phyloP scores from a whole-genome alignment of 768 basidiomycete genomes.

The Xanthoconium purpureum region DNA sequence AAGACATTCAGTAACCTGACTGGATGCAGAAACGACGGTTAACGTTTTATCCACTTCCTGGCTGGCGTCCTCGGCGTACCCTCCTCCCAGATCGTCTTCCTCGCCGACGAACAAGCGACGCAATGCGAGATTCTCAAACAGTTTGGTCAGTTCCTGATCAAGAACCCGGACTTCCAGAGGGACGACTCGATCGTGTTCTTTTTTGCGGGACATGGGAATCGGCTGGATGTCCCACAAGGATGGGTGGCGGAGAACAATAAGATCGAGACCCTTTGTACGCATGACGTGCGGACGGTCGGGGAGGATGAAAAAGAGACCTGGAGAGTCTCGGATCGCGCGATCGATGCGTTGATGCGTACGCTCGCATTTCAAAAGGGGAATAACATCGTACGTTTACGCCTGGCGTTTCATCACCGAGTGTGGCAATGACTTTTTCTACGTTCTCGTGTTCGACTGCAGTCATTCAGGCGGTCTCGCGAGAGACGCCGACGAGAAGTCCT shows the following conservation, averaged over 20 bases:
- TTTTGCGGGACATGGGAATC: conserved; percentile 19
- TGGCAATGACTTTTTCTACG: background rate
- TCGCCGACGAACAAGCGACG: conserved; percentile 15
- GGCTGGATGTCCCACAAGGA: conserved; percentile 5
- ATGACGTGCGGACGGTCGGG: conserved; percentile 6
- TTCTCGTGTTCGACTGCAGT: conserved; percentile 21
- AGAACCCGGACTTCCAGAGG: conserved; percentile 5
- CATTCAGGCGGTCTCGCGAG: conserved; percentile 20
- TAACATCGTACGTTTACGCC: conserved; percentile 11
- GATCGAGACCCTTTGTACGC: conserved; percentile 16
- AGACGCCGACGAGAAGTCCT: background rate
- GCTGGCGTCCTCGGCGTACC: conserved; percentile 14
- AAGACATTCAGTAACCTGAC: background rate
- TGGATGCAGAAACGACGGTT: conserved; percentile 21
- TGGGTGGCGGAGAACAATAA: conserved; percentile 15
- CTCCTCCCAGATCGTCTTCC: conserved; percentile 9
- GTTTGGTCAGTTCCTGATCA: conserved; percentile 11
- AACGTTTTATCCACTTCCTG: conserved; percentile 11
- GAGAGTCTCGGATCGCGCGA: conserved; percentile 17
- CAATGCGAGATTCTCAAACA: background rate
- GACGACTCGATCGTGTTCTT: conserved; percentile 20
- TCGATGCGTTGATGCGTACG: conserved; percentile 10
- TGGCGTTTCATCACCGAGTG: background rate
- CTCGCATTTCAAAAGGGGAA: conserved; percentile 19
- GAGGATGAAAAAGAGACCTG: background rate